Evolutionary conservation across 768 basidiomycete species (phyloP).

Genomic region (Suillus subluteus): DNA sequence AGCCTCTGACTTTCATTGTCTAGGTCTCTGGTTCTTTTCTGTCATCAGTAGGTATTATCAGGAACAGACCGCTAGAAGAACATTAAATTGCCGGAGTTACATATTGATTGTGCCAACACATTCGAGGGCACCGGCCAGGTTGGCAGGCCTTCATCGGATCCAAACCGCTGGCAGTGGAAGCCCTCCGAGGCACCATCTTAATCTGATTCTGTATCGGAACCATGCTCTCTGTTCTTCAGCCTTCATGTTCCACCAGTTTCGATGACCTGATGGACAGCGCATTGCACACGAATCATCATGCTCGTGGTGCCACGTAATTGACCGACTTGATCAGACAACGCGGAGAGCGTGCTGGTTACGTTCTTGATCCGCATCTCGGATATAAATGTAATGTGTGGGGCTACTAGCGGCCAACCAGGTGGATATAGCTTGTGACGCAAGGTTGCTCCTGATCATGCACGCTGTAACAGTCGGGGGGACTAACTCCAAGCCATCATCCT

Average conservation of each 20-base stretch:
- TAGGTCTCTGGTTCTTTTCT: not conserved
- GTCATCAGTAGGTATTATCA: not conserved
- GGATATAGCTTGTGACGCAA: not conserved
- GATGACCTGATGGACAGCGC: not conserved
- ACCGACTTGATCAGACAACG: slow-evolving; percentile 10
- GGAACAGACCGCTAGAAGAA: not conserved
- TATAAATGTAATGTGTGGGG: not conserved
- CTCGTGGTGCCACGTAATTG: not conserved
- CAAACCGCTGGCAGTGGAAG: not conserved
- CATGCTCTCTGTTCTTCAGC: not conserved
- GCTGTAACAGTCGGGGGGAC: not conserved
- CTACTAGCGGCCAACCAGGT: not conserved
- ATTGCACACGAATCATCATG: not conserved
- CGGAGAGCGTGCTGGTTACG: not conserved
- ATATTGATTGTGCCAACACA: not conserved
- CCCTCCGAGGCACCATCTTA: not conserved
- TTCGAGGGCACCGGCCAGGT: not conserved
- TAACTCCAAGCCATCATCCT: not conserved
- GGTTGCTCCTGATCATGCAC: slow-evolving; percentile 3
- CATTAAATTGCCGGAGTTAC: not conserved
- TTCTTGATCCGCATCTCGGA: not conserved
- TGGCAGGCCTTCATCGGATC: not conserved
- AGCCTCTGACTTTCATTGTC: not conserved
- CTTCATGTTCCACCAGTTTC: not conserved
- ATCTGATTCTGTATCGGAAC: not conserved